These are phyloP conservation scores for Magnolia officinalis DNA, from an alignment of 164 flowering plant genomes.

Conservation along the genomic window DNA sequence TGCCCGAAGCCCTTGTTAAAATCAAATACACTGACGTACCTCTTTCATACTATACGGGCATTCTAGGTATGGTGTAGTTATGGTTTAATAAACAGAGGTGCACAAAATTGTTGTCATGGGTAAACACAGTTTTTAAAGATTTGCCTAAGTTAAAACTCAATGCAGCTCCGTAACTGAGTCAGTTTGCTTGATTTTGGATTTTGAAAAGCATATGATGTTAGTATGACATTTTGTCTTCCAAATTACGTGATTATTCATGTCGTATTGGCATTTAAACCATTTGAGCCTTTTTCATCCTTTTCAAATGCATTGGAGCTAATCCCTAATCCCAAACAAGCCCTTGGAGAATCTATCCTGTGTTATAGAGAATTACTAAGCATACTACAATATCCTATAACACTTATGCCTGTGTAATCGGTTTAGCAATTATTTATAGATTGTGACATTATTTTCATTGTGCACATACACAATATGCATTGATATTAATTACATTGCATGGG, in stretches of 20 bases:
- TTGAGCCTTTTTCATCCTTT: too few relatives aligned
- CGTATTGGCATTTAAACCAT: not conserved
- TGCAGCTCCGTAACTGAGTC: not conserved
- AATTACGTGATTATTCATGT: not conserved
- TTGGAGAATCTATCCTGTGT: too few relatives aligned
- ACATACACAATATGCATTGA: too few relatives aligned
- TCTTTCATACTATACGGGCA: conserved; percentile 41
- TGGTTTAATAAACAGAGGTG: not conserved
- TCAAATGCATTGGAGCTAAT: too few relatives aligned
- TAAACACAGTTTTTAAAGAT: not conserved
- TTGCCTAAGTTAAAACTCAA: not conserved
- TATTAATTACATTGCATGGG: too few relatives aligned
- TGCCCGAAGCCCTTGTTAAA: conserved; percentile 19
- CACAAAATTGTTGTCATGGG: not conserved
- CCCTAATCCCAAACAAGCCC: too few relatives aligned
- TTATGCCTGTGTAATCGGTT: not conserved
- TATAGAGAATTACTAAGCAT: too few relatives aligned
- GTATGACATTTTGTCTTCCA: not conserved
- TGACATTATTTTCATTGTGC: too few relatives aligned
- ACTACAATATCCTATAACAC: not conserved
- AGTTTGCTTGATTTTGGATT: not conserved
- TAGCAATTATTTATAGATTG: not conserved
- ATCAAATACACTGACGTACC: conserved; percentile 47
- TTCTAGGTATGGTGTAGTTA: conserved; percentile 21
- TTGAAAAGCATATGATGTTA: not conserved